Conservation (phyloP, 176 grass and related monocot species). For the Aegilops bicornis region DNA sequence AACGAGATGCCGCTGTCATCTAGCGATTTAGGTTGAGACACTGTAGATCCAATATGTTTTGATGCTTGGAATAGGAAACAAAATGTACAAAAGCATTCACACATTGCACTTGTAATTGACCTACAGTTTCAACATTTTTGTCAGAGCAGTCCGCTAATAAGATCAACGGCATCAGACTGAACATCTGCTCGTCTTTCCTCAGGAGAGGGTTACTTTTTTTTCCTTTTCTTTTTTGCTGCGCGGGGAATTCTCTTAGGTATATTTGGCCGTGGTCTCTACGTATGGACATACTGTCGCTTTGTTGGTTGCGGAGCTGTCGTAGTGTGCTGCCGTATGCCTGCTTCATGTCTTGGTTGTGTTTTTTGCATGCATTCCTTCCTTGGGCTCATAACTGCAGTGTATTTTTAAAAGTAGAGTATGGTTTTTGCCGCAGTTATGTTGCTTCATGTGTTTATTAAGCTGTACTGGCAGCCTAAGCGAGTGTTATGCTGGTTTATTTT, state of each 20-base stretch:
- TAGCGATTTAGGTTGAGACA: not conserved
- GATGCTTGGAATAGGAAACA: not conserved
- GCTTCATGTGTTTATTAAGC: no score
- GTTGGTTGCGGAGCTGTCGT: no score
- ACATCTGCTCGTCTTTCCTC: not conserved
- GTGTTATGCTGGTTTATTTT: not conserved
- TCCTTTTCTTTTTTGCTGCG: not conserved
- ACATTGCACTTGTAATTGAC: not conserved
- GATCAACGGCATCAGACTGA: not conserved
- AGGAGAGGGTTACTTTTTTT: not conserved
- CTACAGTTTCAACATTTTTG: conserved; percentile 12
- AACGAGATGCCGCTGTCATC: not conserved
- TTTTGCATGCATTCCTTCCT: no score
- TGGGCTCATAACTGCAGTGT: no score
- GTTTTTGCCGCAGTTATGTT: no score
- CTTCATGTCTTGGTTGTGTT: no score
- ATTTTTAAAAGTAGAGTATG: no score
- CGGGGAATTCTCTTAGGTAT: not conserved
- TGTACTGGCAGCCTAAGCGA: no score
- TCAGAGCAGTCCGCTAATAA: not conserved
- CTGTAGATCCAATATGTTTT: conserved; percentile 1
- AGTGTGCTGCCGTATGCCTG: no score
- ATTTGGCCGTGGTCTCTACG: not conserved
- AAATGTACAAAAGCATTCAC: conserved; percentile 22
- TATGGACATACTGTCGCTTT: no score